Conservation (phyloP, 192 early-diverging fungal genomes). For the Backusella sp. region DNA sequence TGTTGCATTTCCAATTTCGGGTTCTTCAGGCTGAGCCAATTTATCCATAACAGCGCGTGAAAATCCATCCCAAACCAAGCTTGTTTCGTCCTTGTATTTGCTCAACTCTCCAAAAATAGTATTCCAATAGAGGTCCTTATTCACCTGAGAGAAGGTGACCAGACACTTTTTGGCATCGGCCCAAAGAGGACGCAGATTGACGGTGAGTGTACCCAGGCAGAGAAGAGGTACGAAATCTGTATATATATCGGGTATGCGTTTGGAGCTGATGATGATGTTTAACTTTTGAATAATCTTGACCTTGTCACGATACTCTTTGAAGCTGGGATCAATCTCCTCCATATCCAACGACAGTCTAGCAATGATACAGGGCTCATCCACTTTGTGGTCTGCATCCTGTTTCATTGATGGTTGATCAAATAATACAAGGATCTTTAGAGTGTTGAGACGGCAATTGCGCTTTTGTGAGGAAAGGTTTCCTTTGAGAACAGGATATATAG, state of each 20-base stretch:
- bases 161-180: conserved; percentile 66
- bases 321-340: conserved; percentile 60
- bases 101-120: conserved; percentile 53
- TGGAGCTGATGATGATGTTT: conserved; percentile 57
- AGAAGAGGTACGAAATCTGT: conserved; percentile 60
- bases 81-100: conserved; percentile 57
- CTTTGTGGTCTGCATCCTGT: conserved; percentile 28
- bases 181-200: conserved; percentile 87
- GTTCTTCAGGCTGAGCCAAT: conserved; percentile 24
- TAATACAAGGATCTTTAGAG: conserved; percentile 64
- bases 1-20: conserved; percentile 23
- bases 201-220: conserved; percentile 68
- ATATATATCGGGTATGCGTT: conserved; percentile 72
- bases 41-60: conserved; percentile 34
- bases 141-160: conserved; percentile 46
- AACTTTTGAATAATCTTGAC: conserved; percentile 72
- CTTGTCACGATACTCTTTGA: conserved; percentile 79
- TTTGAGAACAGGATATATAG: conserved; percentile 51
- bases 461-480: conserved; percentile 60
- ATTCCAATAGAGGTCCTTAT: conserved; percentile 63
- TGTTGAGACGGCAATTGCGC: conserved; percentile 56
- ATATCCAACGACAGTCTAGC: conserved; percentile 56
- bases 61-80: conserved; percentile 55
- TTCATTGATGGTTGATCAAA: conserved; percentile 65
- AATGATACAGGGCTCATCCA: conserved; percentile 44